Evolutionary conservation across 495 filamentous ascomycete species (phyloP), one percentile per base, ranked within the genome.

Genomic region (Pyrenula aspistea): DNA sequence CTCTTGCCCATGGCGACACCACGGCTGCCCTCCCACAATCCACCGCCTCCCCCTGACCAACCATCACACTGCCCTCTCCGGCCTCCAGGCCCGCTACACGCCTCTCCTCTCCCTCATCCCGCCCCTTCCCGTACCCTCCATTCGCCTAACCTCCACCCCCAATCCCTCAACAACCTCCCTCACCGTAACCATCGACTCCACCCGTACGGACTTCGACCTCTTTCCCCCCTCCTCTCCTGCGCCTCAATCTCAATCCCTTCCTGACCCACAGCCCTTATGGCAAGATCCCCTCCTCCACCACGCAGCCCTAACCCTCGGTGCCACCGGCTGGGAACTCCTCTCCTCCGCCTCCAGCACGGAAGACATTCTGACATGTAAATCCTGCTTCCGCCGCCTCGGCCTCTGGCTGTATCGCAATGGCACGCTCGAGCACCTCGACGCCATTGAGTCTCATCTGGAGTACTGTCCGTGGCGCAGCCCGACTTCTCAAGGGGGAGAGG

Each of bases 401-500:
- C 78, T 98, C 4, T 98, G 93, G 93, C 83, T 98, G 71, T 98
- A 95, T 73, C 87, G 83, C 50, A 77, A 75, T 15, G 79, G 80
- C 22, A 73, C 78, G 4, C 78, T 78, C 57, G 77, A 66, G 12
- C 61, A 81, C 25, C 72, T 92, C n/a, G 80, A 89, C 61, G 80
- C 81, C 2, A 64, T 83, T 8, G 69, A 72, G 15, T 85, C 89
- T 62, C 88, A 92, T 63, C 78, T 88, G 65, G 85, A 88, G 58
- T 91, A 89, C 65, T 92, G 88, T 61, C 87, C 88, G 2, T 92
- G 88, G 88, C 74, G 86, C 61, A 86, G 83, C 61, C 67, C 77
- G 12, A 58, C 64, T 0, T 73, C 79, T 10, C 88, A 92, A 65
- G 76, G 71, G 53, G 73, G 74, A 15, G 15, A 42, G 31, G 31